Base-by-base conservation (phyloP, 2,329 filamentous ascomycete species). In the Hypocreales sp. region DNA sequence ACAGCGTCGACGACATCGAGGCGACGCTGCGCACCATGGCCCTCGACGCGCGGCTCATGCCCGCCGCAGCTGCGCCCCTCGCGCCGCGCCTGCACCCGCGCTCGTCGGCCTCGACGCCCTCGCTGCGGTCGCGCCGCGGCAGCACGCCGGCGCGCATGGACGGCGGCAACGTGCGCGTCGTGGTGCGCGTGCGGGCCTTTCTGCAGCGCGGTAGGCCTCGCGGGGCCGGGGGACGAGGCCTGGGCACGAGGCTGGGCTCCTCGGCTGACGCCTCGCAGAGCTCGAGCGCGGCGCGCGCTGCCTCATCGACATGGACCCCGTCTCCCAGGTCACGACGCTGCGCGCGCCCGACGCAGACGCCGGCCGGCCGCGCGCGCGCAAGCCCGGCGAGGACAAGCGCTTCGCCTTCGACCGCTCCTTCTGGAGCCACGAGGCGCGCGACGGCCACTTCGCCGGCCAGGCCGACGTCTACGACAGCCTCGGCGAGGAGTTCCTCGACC, bases 331-430 rank as follows among this genome's bases (percentile, higher is more conserved):
- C 48, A 98, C 90, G 2, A 92, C 71, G 2, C 67, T 98, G 5
- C 64, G 74, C 24, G 70, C 77, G 4, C 84, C 86, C 1, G 61
- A 61, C 27, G 60, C 70, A n/a, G 45, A 47, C 27, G 56, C 59
- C 13, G 19, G 10, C 56, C 60, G 11, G 60, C 24, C 64, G 67
- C 4, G 77, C 74, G 51, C 71, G 21, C 72, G 82, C 35, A 87
- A 79, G 50, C 61, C 79, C 7, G 60, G 79, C 30, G 84, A 94
- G 46, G 82, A 93, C 47, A 94, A 92, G 56, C 69, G 65, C 0
- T 98, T 98, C 46, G 86, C 81, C 3, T 98, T 98, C 49, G 90
- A 98, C 60, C 92, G 84, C 48, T 95, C 86, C 0, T 98, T 95
- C 57, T 98, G 90, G 86, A 95, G 87, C 33, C 84, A 94, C 54